phyloP scores from a whole-genome alignment of 306 rosid genomes.

The Dryas alaskensis region DNA sequence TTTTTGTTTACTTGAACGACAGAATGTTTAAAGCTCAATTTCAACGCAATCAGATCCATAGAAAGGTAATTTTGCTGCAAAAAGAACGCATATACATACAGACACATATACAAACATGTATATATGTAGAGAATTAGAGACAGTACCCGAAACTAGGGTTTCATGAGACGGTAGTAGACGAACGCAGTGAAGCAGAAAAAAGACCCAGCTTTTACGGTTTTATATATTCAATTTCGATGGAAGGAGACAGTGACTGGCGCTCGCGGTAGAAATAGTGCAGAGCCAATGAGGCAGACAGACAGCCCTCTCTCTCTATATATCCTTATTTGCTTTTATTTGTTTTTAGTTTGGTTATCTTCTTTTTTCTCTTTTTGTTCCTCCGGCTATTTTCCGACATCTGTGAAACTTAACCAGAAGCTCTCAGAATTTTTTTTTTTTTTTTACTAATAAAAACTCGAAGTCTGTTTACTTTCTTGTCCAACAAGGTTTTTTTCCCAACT shows the following conservation, averaged over 20 bases:
- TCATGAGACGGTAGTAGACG: background rate
- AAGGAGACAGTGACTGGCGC: background rate
- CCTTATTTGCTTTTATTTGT: background rate
- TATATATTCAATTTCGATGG: background rate
- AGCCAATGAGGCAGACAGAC: background rate
- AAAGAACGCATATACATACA: background rate
- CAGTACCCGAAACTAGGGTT: constrained; percentile 34
- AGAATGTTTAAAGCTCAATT: background rate
- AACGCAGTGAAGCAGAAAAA: background rate
- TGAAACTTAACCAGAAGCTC: background rate
- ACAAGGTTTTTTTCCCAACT: background rate
- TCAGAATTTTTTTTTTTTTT: background rate
- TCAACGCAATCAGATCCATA: background rate
- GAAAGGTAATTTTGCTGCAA: background rate
- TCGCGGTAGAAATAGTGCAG: background rate
- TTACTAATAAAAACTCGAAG: too few species aligned
- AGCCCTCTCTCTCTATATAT: background rate
- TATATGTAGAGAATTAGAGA: background rate
- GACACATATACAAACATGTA: background rate
- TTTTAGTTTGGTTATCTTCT: background rate
- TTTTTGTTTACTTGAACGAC: background rate
- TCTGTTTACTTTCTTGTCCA: background rate
- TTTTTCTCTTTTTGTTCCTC: background rate
- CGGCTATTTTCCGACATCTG: constrained; percentile 19
- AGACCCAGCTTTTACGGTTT: background rate